These are phyloP conservation scores for Flaveria trinervia DNA, from an alignment of 129 eudicot species.

Conservation along the genomic window DNA sequence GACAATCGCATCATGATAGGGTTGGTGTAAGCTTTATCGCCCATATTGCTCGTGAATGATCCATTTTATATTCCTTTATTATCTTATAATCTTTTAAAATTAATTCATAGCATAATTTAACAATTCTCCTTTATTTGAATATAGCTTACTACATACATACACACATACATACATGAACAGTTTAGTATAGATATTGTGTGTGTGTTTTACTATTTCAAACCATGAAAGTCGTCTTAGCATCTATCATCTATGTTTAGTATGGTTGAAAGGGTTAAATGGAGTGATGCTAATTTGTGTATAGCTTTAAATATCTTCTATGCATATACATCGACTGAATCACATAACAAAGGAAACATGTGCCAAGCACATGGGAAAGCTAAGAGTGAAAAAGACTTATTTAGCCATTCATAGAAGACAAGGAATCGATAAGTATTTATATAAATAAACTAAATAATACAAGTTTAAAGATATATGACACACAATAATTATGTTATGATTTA, in stretches of 20 bases:
- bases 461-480: neutral
- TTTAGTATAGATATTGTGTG: neutral
- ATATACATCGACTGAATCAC: neutral
- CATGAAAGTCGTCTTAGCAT: neutral
- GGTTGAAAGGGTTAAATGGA: neutral
- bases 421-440: neutral
- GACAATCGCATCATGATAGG: constrained; percentile 28
- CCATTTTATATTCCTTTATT: too few relatives aligned
- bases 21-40: constrained; percentile 25
- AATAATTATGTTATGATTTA: neutral
- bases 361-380: constrained; percentile 17
- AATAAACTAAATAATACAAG: neutral
- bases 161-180: too few relatives aligned
- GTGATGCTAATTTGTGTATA: neutral
- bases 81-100: too few relatives aligned
- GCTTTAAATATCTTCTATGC: neutral
- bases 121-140: too few relatives aligned
- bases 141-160: too few relatives aligned
- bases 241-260: neutral
- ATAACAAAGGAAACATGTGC: constrained; percentile 16
- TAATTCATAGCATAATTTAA: too few relatives aligned
- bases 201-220: neutral
- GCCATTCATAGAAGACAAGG: neutral
- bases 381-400: neutral
- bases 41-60: constrained; percentile 8